Base-by-base conservation (phyloP, 768 basidiomycete species). In the Serpula lacrymans region DNA sequence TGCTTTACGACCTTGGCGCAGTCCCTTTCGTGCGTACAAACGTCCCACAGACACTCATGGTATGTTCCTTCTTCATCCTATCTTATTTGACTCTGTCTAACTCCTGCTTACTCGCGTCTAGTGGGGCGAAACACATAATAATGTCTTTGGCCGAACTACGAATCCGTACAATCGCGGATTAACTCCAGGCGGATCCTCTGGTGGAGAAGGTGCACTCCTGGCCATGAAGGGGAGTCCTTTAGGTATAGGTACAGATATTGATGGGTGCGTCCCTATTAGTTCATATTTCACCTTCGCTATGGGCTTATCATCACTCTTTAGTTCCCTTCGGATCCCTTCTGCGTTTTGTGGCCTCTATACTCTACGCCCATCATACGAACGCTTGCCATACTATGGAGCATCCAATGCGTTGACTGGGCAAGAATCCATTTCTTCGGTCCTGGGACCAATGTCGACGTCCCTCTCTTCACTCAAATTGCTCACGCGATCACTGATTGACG, bases 121-220 rank as follows among this genome's bases (percentile, higher is more conserved):
- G 71, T 68, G 64, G 52, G 71, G 75, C 1, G 84, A 87, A 54
- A 77, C 79, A 0, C 65, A 69, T 53, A 84, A 84, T 55, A 64
- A 77, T 48, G 68, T 83, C 3, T 84, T 74, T 48, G 82, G 81
- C 3, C 69, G 78, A 2, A 82, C 83, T 5, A 48, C 65, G 22
- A 82, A 84, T 49, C 82, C 82, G 1, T 72, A 71, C 48, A 82
- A 82, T 49, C 65, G 72, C 3, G 59, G 62, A 1, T 62, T 82
- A 25, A 81, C 77, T 1, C 63, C 70, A 2, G 84, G 84, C 1
- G 84, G 83, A 2, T 82, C 79, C 0, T 77, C 75, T 2, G 84
- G 83, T 2, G 84, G 84, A 1, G 84, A 85, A 61, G 77, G 77
- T 7, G 80, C 82, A 0, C 63, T 84, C 0, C 44, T 84, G 3